Base-by-base conservation (phyloP, 441 rosid genomes). In the Theobroma grandiflorum region DNA sequence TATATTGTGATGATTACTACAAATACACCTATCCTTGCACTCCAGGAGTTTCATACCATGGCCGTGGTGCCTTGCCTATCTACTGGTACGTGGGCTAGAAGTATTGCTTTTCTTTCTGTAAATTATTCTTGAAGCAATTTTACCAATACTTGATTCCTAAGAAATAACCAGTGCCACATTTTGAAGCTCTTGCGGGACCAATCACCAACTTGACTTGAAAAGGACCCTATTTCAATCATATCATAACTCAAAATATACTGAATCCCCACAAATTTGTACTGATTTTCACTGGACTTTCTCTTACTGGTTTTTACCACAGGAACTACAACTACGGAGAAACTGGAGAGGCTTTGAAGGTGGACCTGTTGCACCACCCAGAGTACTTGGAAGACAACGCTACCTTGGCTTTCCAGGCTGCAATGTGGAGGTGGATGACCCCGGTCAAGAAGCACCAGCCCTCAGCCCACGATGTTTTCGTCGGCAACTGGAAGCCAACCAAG, bases 1-100 rank as follows among this genome's bases (percentile, higher is more conserved):
- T 55, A 7, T 96, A 93, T 78, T 96, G 98, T 50, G 97, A 93
- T 66, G 99, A 96, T 15, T 88, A 88, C 85, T 91, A 82, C 72
- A 93, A 94, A 82, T 82, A 83, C 57, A 87, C 89, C 2, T 91
- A 94, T 79, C 99, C 99, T 31, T 95, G 99, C 85, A 78, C 90
- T 26, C 93, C 95, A 8, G 97, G 95, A 9, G 97, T 70, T 62
- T 89, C 95, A 7, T 96, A 96, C 79, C 94, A 94, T 64, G 98
- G 99, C 78, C 92, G 99, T 15, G 99, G 97, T 64, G 99, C 97
- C 83, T 79, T 94, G 76, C 98, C 98, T 37, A 43, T 96, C 80
- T 96, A 91, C 85, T 96, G 99, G 98, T 94, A 91, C 10, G 66
- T 43, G 38, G 18, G 11, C 43, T 40, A 16, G 8, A 64, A 4